Evolutionary conservation across 2,329 filamentous ascomycete genomes (phyloP).

Genomic region (Lomentospora prolificans): DNA sequence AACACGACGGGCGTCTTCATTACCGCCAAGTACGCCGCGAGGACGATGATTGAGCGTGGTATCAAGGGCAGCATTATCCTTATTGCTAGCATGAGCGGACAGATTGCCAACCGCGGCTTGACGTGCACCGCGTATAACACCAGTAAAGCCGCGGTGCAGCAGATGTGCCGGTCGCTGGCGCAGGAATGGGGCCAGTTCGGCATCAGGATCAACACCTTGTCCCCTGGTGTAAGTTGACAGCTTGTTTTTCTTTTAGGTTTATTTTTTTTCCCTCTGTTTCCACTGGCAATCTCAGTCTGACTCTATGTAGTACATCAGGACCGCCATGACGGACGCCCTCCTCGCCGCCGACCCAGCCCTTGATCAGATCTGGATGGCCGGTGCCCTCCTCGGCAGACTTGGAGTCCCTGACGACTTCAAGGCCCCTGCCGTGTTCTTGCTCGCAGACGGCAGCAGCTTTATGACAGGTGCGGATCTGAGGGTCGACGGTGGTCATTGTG

Average conservation of each 20-base stretch:
- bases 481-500: conserved; percentile 47
- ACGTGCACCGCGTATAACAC: conserved; percentile 55
- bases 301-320: conserved; percentile 30
- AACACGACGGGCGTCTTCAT: conserved; percentile 62
- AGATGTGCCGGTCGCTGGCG: conserved; percentile 49
- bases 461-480: conserved; percentile 48
- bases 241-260: background rate
- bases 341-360: conserved; percentile 35
- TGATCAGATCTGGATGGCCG: conserved; percentile 42
- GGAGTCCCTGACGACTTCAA: conserved; percentile 48
- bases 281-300: background rate
- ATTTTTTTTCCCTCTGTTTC: background rate
- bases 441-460: conserved; percentile 46
- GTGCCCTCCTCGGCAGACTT: conserved; percentile 41
- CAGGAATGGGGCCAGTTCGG: conserved; percentile 52
- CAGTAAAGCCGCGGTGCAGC: conserved; percentile 51
- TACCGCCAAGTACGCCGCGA: conserved; percentile 60
- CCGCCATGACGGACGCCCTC: conserved; percentile 36
- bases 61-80: conserved; percentile 37
- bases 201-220: conserved; percentile 58
- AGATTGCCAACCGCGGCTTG: conserved; percentile 44
- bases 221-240: conserved; percentile 37
- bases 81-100: conserved; percentile 38
- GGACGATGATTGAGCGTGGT: conserved; percentile 36
- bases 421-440: conserved; percentile 44